Evolutionary conservation across 2,329 filamentous ascomycete genomes (phyloP), one percentile per base, ranked within the genome.

Genomic region (Cadophora sp.): DNA sequence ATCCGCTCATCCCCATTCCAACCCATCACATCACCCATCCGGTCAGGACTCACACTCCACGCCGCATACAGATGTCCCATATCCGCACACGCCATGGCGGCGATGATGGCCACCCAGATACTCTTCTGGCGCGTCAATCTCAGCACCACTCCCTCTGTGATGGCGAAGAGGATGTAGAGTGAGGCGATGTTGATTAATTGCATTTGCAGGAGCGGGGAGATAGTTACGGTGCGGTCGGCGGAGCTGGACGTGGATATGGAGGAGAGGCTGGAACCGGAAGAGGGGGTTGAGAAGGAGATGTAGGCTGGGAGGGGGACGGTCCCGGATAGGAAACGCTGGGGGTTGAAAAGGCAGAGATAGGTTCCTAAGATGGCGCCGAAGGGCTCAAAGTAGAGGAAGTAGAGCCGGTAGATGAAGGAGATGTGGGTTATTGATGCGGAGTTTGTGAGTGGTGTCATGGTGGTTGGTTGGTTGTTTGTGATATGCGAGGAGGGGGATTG

Each of bases 1-100:
- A 80, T 70, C 74, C 75, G 78, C 66, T 82, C 80, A 69, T 79
- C 76, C 20, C 66, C 58, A 22, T 74, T 75, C 81, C 80, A 82
- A 1, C 59, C 48, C 62, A 65, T 27, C 6, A 76, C 70, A 36
- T 71, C 70, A 13, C 74, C 51, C 33, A 76, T 72, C 14, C 69
- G 69, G 27, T 68, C 70, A 5, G 74, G 70, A 4, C 76, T 78
- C 71, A 80, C 73, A 33, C 76, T 73, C 64, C 71, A 79, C 5
- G 73, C 73, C 4, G 78, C 79, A 71, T 77, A 76, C 27, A 78
- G 43, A 71, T 79, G 77, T 0, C 76, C 67, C 43, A 73, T 24
- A 72, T 78, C 76, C 48, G 70, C 70, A 24, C 74, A 22, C 53
- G 75, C 41, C 68, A 77, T 73, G 1, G 68, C 70, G 0, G 60